Conservation (phyloP, 2,329 filamentous ascomycete species). For the Annulohypoxylon truncatum region DNA sequence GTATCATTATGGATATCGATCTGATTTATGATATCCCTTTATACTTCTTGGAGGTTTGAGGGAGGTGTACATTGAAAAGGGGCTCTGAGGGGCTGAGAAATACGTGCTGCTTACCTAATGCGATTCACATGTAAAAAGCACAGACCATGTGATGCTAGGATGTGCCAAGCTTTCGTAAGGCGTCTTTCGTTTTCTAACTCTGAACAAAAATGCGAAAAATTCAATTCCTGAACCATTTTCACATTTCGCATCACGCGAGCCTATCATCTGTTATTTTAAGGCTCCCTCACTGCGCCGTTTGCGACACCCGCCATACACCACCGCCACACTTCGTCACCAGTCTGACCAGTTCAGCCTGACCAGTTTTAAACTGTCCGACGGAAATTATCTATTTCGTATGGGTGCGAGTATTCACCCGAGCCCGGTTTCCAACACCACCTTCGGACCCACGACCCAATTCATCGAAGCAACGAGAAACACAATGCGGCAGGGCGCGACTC, state of each 20-base stretch:
- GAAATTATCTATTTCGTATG: conserved; percentile 24
- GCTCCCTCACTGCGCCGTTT: conserved; percentile 17
- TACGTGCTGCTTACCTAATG: not conserved
- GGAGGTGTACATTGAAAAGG: too few relatives aligned
- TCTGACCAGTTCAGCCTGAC: not conserved
- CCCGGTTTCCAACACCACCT: conserved; percentile 18
- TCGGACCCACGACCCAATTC: conserved; percentile 17
- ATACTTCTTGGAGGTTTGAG: not conserved
- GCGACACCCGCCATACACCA: not conserved
- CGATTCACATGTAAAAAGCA: conserved; percentile 3
- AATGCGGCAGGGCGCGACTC: conserved; percentile 70
- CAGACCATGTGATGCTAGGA: conserved; percentile 25
- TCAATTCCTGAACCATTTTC: conserved; percentile 21
- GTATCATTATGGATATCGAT: conserved; percentile 8
- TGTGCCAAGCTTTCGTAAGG: conserved; percentile 11
- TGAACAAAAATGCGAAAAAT: conserved; percentile 9
- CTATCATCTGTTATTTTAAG: conserved; percentile 25
- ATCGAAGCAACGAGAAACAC: conserved; percentile 44
- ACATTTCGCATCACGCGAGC: conserved; percentile 37
- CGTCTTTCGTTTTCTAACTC: conserved; percentile 9
- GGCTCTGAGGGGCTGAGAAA: not conserved
- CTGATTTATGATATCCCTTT: conserved; percentile 6
- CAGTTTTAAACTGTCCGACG: conserved; percentile 23
- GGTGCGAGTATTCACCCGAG: conserved; percentile 24
- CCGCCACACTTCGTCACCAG: conserved; percentile 7